A percentile compares a stretch with the other conserved stretches of the same genome.
Evolutionary conservation across 495 filamentous ascomycete genomes (phyloP).

Genomic region (Eremomyces bilateralis): DNA sequence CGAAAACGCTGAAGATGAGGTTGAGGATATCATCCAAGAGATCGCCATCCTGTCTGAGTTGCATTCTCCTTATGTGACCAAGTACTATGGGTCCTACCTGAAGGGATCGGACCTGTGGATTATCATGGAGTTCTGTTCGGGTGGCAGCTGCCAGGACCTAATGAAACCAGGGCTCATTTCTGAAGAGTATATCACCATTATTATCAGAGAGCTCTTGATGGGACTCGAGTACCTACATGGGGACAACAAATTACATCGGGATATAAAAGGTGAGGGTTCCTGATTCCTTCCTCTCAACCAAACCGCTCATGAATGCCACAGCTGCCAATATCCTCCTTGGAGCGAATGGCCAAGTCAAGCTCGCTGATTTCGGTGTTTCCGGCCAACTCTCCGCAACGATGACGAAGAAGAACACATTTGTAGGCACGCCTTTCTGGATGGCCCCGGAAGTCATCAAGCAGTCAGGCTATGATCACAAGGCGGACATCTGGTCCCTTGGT

Average conservation of each 20-base stretch:
- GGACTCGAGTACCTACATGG: constrained; percentile 84
- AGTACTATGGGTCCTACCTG: constrained; percentile 89
- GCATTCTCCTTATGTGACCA: constrained; percentile 82
- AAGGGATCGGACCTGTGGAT: constrained; percentile 96
- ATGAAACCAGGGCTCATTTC: constrained; percentile 82
- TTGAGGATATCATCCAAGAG: constrained; percentile 96
- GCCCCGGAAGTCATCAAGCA: constrained; percentile 97
- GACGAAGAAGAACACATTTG: constrained; percentile 98
- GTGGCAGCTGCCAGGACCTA: constrained; percentile 78
- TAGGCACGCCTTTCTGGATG: constrained; percentile 99
- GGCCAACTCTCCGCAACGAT: constrained; percentile 97
- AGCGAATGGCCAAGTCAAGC: constrained; percentile 80
- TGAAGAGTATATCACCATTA: constrained; percentile 88
- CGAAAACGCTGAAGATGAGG: constrained; percentile 94
- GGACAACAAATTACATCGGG: constrained; percentile 88
- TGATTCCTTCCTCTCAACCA: too few species aligned
- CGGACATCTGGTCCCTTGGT: constrained; percentile 97
- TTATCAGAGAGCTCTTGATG: constrained; percentile 69
- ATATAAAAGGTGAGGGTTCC: too few species aligned
- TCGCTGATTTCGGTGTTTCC: constrained; percentile 94
- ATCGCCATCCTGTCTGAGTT: constrained; percentile 91
- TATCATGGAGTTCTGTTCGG: constrained; percentile 85
- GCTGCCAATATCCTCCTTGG: constrained; percentile 79
- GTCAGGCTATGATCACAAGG: constrained; percentile 94
- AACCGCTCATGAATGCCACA: too few species aligned